Base-by-base conservation (phyloP, 1,139 yeast genomes). In the Kodamaea alishanica region DNA sequence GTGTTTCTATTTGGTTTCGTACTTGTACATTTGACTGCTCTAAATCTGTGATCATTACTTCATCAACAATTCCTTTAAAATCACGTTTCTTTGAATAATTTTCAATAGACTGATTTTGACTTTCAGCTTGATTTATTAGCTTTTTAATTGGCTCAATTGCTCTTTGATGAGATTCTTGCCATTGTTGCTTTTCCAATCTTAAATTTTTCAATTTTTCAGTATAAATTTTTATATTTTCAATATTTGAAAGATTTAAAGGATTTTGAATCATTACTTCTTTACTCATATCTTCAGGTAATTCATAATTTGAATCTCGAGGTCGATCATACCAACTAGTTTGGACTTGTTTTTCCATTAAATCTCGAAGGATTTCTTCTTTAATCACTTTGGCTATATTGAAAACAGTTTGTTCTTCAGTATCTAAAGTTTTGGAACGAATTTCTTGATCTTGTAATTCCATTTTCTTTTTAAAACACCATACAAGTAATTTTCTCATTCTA, bases 401-500 rank as follows among this genome's bases (percentile, higher is more conserved):
- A 8, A 70, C 75, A 2, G 76, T 72, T 36, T 58, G 60, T 37
- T 62, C 69, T 32, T 66, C 70, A 1, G 54, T 35, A 8, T 41
- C 46, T 9, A 43, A 35, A 11, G 42, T 56, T 22, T 48, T 48
- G n/a, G 58, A 52, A 35, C 55, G 47, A 34, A 50, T 52, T 34
- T 61, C 60, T 24, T 56, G 54, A 6, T 65, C 68, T 26, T 71
- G 73, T 33, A 64, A 50, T 26, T 69, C 72, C 29, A 75, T 51
- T 30, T 65, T 64, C 42, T 82, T 69, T 43, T 76, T 76, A 26
- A 81, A 67, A 41, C 86, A 78, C 95, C 94, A 84, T 4, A 78
- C 67, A 37, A 85, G 56, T 15, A 86, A 57, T 52, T 83, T 89
- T 46, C 83, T 70, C 83, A 85, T 78, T 43, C 81, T 69, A 50